phyloP scores from a whole-genome alignment of 345 rosid genomes.

The Mangifera indica region DNA sequence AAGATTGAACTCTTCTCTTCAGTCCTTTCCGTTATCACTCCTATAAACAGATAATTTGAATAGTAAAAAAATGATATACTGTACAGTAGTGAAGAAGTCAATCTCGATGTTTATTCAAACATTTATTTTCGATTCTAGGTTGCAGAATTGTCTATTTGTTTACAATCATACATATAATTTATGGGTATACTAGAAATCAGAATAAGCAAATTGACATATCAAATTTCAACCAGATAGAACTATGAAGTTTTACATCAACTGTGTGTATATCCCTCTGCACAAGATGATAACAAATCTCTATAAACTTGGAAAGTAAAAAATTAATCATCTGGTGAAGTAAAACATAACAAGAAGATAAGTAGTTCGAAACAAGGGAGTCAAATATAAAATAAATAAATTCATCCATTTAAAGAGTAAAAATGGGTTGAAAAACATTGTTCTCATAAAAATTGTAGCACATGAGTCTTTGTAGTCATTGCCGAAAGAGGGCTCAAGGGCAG shows the following conservation, averaged over 20 bases:
- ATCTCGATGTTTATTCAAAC: too few species aligned
- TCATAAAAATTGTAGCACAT: not conserved
- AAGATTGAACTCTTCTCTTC: too few species aligned
- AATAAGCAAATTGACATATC: not conserved
- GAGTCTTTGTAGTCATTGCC: not conserved
- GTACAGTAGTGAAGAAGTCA: too few species aligned
- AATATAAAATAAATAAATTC: not conserved
- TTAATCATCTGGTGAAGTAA: too few species aligned
- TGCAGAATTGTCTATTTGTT: too few species aligned
- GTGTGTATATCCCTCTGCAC: not conserved
- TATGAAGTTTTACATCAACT: too few species aligned
- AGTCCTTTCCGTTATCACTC: too few species aligned
- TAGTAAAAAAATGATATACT: too few species aligned
- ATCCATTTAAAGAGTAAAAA: not conserved
- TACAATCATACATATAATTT: not conserved
- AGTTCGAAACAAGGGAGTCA: not conserved
- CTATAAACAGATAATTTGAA: too few species aligned
- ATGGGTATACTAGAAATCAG: not conserved
- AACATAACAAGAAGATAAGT: too few species aligned
- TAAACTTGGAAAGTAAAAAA: too few species aligned
- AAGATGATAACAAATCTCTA: slow-evolving; percentile 1
- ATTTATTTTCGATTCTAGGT: too few species aligned
- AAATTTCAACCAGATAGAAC: not conserved
- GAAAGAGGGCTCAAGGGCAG: not conserved
- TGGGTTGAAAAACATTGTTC: not conserved